Evolutionary conservation across 2,329 filamentous ascomycete genomes (phyloP).

Genomic region (Mycosphaerella sp.): DNA sequence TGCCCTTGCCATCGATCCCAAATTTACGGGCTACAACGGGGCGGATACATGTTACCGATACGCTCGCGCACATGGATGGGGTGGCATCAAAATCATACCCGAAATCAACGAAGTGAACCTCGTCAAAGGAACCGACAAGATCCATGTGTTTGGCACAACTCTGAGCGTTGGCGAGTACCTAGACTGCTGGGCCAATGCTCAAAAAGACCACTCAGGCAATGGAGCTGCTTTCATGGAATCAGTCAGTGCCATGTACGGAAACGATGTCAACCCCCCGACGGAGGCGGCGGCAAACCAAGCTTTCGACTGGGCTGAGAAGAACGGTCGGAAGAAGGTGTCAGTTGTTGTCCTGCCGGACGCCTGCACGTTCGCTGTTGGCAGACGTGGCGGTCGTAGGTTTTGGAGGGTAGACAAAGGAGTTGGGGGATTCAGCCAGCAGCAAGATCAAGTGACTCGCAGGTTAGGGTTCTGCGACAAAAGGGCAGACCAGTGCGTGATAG

Average conservation of each 20-base stretch:
- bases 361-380: background rate
- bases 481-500: background rate
- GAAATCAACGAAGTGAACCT: too few species aligned
- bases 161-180: background rate
- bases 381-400: background rate
- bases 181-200: background rate
- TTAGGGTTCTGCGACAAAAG: background rate
- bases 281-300: background rate
- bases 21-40: too few species aligned
- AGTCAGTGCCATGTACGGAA: background rate
- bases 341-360: background rate
- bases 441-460: background rate
- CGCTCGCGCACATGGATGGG: too few species aligned
- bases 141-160: background rate
- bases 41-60: too few species aligned
- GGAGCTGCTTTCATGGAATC: background rate
- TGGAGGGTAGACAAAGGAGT: background rate
- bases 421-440: background rate
- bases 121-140: background rate
- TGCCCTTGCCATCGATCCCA: too few species aligned
- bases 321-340: background rate
- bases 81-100: too few species aligned
- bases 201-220: background rate
- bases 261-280: background rate
- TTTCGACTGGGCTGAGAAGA: background rate